Percentiles rank a stretch among this genome's conserved stretches.
phyloP scores from a whole-genome alignment of 2,329 filamentous ascomycete genomes.

The Penicillium paneum region DNA sequence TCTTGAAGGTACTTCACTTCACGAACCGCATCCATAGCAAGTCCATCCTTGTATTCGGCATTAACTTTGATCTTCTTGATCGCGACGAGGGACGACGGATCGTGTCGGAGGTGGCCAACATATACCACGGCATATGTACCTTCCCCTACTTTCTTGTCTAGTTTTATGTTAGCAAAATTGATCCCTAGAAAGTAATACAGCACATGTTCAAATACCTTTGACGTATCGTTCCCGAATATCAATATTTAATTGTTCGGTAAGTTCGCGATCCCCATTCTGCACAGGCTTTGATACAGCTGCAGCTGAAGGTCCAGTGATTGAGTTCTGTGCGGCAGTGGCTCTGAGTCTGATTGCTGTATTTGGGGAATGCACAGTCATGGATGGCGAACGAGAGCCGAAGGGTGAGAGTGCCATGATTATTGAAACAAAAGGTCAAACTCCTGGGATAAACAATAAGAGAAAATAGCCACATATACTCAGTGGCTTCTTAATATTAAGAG shows the following conservation, averaged over 20 bases:
- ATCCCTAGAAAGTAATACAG: not conserved
- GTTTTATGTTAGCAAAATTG: not conserved
- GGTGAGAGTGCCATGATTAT: slow-evolving; percentile 45
- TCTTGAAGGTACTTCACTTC: slow-evolving; percentile 96
- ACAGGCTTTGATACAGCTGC: slow-evolving; percentile 12
- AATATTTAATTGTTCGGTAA: slow-evolving; percentile 75
- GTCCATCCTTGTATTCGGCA: slow-evolving; percentile 73
- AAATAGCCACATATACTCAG: not conserved
- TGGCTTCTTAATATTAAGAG: not conserved
- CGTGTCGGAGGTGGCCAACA: slow-evolving; percentile 71
- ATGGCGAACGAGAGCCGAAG: slow-evolving; percentile 39
- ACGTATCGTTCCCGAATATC: slow-evolving; percentile 84
- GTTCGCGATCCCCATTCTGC: slow-evolving; percentile 37
- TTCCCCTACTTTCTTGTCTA: slow-evolving; percentile 86
- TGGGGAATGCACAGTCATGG: slow-evolving; percentile 32
- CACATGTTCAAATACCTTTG: slow-evolving; percentile 58
- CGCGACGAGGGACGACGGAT: slow-evolving; percentile 73
- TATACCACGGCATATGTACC: slow-evolving; percentile 97
- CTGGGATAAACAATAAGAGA: not conserved
- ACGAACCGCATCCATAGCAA: slow-evolving; percentile 90
- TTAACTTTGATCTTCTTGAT: slow-evolving; percentile 56
- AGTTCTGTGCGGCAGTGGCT: slow-evolving; percentile 33
- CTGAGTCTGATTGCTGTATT: slow-evolving; percentile 35
- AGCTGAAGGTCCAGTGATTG: slow-evolving; percentile 15
- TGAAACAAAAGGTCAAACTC: not conserved